These are phyloP conservation scores for Athelia psychrophila DNA, from an alignment of 1,284 basidiomycete genomes.

Conservation along the genomic window DNA sequence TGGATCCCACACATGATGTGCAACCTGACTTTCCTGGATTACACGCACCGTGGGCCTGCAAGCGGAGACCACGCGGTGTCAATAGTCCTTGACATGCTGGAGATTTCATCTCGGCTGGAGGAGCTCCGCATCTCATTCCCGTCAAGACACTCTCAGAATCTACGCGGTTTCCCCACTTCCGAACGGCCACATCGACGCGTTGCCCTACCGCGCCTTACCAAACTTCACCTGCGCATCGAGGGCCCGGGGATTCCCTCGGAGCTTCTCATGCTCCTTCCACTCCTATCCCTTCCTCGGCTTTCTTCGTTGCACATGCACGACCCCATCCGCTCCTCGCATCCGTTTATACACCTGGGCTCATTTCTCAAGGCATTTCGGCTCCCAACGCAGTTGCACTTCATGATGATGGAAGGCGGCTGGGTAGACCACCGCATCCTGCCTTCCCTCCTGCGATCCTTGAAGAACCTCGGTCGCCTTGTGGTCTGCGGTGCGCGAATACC, in stretches of 20 bases:
- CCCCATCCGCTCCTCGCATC: constrained; percentile 23
- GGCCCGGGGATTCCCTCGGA: constrained; percentile 49
- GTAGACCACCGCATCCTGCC: constrained; percentile 31
- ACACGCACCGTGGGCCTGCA: constrained; percentile 56
- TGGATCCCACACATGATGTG: constrained; percentile 60
- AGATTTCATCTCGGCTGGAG: constrained; percentile 39
- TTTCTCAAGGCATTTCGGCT: constrained; percentile 42
- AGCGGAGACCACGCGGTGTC: constrained; percentile 39
- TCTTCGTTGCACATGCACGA: constrained; percentile 41
- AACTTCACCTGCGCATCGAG: constrained; percentile 41
- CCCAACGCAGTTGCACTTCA: constrained; percentile 31
- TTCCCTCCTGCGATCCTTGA: background rate
- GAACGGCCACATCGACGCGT: constrained; percentile 22
- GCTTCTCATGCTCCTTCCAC: constrained; percentile 40
- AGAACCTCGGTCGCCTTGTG: background rate
- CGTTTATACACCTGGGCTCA: constrained; percentile 34
- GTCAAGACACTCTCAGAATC: constrained; percentile 9
- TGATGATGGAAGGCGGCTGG: constrained; percentile 42
- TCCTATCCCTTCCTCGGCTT: constrained; percentile 38
- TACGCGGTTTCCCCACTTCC: constrained; percentile 8
- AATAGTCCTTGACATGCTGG: constrained; percentile 47
- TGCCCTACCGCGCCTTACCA: constrained; percentile 35
- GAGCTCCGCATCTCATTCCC: constrained; percentile 43
- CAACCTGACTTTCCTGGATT: constrained; percentile 61
- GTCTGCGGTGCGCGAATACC: background rate